Percentiles rank a stretch among this genome's conserved stretches.
Evolutionary conservation across 2,329 filamentous ascomycete genomes (phyloP).

Genomic region (Pestalotiopsis sp.): DNA sequence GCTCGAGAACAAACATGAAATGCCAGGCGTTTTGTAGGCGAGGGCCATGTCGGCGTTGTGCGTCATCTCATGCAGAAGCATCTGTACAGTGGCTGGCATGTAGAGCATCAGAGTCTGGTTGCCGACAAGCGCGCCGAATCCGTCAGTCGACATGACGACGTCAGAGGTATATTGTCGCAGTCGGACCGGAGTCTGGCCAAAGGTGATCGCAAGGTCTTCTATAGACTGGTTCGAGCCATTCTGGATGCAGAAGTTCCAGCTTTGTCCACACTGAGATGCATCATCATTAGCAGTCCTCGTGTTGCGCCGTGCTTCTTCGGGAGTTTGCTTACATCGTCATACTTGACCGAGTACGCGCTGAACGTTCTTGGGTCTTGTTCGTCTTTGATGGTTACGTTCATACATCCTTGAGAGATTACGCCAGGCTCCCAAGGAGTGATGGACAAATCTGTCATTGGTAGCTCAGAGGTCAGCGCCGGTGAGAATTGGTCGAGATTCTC

Average conservation of each 20-base stretch:
- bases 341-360: background rate
- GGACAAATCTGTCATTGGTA: background rate
- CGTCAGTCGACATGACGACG: background rate
- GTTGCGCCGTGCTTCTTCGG: too few relatives aligned
- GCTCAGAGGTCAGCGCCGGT: background rate
- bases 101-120: background rate
- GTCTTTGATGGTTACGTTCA: background rate
- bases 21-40: background rate
- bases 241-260: background rate
- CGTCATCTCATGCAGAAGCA: background rate
- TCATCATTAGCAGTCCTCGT: background rate
- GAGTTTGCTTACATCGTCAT: background rate
- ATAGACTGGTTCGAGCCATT: background rate
- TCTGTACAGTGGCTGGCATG: background rate
- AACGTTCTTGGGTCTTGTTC: background rate
- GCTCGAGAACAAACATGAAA: background rate
- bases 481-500: background rate
- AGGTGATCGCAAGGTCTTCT: background rate
- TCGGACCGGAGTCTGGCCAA: background rate
- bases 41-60: background rate
- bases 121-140: too few relatives aligned
- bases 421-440: background rate
- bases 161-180: background rate
- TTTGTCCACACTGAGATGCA: background rate
- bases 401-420: background rate